Evolutionary conservation across 176 grass and related monocot genomes (phyloP).

Genomic region (Zizania latifolia): DNA sequence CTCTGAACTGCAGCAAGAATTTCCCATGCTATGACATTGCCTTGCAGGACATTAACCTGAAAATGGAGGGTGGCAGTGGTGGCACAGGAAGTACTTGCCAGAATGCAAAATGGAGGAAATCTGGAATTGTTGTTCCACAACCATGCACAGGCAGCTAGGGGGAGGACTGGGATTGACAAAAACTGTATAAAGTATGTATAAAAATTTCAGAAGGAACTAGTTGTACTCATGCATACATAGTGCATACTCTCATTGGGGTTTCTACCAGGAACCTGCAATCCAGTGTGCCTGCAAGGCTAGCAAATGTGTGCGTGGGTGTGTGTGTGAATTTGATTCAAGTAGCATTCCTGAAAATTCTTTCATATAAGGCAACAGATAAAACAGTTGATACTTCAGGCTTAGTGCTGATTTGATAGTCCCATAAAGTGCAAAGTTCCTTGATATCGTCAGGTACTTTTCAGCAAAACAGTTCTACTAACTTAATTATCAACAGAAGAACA

Average conservation of each 20-base stretch:
- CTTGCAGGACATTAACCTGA: constrained; percentile 47
- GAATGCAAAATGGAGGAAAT: constrained; percentile 35
- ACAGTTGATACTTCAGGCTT: not conserved
- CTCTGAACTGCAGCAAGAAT: constrained; percentile 43
- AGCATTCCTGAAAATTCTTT: not conserved
- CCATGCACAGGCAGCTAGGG: constrained; percentile 32
- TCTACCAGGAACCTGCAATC: not conserved
- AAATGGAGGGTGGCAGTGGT: not conserved
- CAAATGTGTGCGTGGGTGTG: no score
- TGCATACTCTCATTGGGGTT: not conserved
- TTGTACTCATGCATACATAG: not conserved
- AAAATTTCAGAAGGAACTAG: not conserved
- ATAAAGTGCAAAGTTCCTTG: constrained; percentile 5
- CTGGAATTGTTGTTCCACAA: constrained; percentile 32
- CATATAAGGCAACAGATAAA: not conserved
- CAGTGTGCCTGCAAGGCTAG: not conserved
- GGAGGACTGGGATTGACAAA: not conserved
- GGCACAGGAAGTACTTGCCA: constrained; percentile 14
- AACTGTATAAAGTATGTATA: not conserved
- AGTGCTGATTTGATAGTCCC: not conserved
- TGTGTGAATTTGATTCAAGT: not conserved
- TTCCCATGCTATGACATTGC: constrained; percentile 26
- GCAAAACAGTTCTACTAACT: constrained; percentile 4
- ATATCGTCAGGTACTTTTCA: constrained; percentile 13
- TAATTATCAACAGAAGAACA: constrained; percentile 16